Conservation (phyloP, 192 early-diverging fungal genomes). For the Piromyces finnis region DNA sequence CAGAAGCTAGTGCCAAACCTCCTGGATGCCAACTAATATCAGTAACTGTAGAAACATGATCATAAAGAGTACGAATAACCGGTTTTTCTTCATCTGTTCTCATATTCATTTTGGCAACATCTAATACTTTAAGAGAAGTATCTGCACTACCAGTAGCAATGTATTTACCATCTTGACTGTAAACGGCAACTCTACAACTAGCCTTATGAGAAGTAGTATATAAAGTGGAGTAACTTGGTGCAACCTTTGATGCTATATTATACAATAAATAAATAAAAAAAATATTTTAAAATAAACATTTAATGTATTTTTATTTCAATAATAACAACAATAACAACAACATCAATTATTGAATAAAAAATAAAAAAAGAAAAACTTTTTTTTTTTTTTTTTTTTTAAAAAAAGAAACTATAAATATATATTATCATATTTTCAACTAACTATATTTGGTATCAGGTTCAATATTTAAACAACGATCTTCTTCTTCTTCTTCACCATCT, state of each 20-base stretch:
- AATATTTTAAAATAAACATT: too few relatives aligned
- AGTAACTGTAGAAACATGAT: constrained; percentile 64
- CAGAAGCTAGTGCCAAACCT: constrained; percentile 71
- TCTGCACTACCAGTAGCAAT: constrained; percentile 81
- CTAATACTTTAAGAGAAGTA: constrained; percentile 76
- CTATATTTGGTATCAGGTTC: constrained; percentile 4
- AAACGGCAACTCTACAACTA: constrained; percentile 39
- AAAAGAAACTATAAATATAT: too few relatives aligned
- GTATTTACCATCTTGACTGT: constrained; percentile 50
- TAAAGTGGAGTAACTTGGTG: constrained; percentile 39
- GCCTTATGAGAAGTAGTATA: constrained; percentile 68
- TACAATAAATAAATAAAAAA: neutral
- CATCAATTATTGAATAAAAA: too few relatives aligned
- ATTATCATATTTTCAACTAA: too few relatives aligned
- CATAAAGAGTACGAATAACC: constrained; percentile 77
- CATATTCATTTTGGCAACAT: constrained; percentile 55
- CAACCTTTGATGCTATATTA: constrained; percentile 8
- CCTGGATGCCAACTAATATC: constrained; percentile 85
- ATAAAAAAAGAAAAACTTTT: too few relatives aligned
- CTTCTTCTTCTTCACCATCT: neutral
- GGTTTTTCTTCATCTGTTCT: constrained; percentile 56
- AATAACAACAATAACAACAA: too few relatives aligned
- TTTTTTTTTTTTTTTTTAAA: too few relatives aligned
- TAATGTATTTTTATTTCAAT: too few relatives aligned
- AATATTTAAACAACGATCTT: constrained; percentile 5